These are phyloP conservation scores for Xylaria nigripes DNA, from an alignment of 495 filamentous ascomycete species.

Conservation along the genomic window DNA sequence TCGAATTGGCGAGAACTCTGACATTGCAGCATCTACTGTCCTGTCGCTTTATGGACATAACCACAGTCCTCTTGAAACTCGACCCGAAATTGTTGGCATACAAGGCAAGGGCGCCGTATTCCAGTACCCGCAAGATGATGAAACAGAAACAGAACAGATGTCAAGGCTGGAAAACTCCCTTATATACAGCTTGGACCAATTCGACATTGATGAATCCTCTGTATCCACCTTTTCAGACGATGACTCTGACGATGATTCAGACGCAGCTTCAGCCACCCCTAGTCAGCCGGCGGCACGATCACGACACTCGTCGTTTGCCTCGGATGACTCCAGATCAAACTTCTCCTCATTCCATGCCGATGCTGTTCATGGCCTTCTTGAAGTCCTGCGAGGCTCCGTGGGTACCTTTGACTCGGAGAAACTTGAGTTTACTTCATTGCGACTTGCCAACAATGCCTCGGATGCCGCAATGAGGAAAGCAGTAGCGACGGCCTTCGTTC, in stretches of 20 bases:
- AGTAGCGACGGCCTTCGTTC: constrained; percentile 75
- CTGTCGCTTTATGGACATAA: constrained; percentile 32
- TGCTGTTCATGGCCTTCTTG: constrained; percentile 73
- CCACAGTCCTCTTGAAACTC: constrained; percentile 38
- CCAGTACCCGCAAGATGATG: constrained; percentile 45
- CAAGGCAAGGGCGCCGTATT: constrained; percentile 45
- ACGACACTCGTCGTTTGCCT: constrained; percentile 45
- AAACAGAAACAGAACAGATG: constrained; percentile 33
- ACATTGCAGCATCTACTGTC: constrained; percentile 22
- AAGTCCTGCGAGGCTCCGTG: constrained; percentile 56
- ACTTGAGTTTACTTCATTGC: constrained; percentile 81
- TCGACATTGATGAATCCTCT: constrained; percentile 67
- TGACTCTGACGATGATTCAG: constrained; percentile 32
- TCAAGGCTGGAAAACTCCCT: constrained; percentile 33
- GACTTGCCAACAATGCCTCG: constrained; percentile 81
- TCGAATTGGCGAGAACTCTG: constrained; percentile 50
- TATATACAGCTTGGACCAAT: constrained; percentile 61
- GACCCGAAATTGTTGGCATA: constrained; percentile 49
- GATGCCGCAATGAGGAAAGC: constrained; percentile 81
- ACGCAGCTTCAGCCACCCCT: constrained; percentile 17
- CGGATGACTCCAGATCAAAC: constrained; percentile 37
- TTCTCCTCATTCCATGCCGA: constrained; percentile 76
- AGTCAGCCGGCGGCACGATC: constrained; percentile 27
- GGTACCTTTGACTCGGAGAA: constrained; percentile 78
- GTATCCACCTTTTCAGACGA: constrained; percentile 54